phyloP scores from a whole-genome alignment of 2,329 filamentous ascomycete species.

The Acrodontium crateriforme region DNA sequence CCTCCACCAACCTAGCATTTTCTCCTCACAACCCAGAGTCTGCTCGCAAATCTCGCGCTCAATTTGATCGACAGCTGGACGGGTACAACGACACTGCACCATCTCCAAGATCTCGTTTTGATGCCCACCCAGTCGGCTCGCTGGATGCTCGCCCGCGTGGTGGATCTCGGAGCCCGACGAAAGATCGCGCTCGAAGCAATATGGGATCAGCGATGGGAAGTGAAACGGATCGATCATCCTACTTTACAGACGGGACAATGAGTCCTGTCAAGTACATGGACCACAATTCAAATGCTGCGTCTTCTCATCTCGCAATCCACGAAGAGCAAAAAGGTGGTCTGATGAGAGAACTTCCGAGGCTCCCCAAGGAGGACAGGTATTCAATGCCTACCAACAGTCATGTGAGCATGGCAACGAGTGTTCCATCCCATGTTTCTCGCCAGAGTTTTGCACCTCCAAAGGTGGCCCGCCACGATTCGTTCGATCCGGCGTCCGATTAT shows the following conservation, averaged over 20 bases:
- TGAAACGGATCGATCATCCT: too few relatives aligned
- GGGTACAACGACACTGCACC: slow-evolving; percentile 20
- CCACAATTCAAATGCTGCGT: too few relatives aligned
- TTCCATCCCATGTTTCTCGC: background rate
- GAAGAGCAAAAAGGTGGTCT: too few relatives aligned
- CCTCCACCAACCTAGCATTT: slow-evolving; percentile 42
- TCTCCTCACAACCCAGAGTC: slow-evolving; percentile 36
- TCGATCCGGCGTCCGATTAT: slow-evolving; percentile 9
- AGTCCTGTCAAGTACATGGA: too few relatives aligned
- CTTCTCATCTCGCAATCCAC: too few relatives aligned
- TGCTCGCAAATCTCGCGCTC: slow-evolving; percentile 40
- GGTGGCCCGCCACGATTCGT: slow-evolving; percentile 8
- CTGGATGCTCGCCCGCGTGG: slow-evolving; percentile 5
- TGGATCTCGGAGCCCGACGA: background rate
- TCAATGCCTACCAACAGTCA: background rate
- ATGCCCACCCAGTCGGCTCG: slow-evolving; percentile 14
- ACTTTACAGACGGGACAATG: background rate
- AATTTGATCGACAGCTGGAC: slow-evolving; percentile 37
- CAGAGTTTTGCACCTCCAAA: background rate
- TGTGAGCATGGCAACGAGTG: background rate
- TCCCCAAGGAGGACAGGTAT: slow-evolving; percentile 1
- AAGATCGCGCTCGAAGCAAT: too few relatives aligned
- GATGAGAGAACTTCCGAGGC: too few relatives aligned
- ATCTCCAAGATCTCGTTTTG: slow-evolving; percentile 23
- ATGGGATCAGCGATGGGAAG: too few relatives aligned